Evolutionary conservation across 768 basidiomycete species (phyloP).

Genomic region (Ramaria sp.): DNA sequence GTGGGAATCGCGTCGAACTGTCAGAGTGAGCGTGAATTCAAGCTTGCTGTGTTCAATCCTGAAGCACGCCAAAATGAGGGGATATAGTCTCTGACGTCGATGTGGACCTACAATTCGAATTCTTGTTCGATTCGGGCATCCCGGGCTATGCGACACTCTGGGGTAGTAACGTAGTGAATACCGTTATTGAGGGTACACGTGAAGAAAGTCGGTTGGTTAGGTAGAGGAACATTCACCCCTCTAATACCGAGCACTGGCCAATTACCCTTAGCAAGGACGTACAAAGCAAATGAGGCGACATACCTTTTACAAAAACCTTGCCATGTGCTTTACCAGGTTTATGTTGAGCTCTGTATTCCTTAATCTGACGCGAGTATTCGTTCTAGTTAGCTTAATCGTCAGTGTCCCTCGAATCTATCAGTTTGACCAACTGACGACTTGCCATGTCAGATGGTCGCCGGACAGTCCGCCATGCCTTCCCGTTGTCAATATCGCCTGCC

Average conservation of each 20-base stretch:
- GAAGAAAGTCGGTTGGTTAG: conserved; percentile 59
- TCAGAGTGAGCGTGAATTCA: conserved; percentile 86
- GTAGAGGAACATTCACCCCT: conserved; percentile 67
- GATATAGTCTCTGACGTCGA: neutral
- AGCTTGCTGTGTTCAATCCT: conserved; percentile 92
- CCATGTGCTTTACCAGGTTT: conserved; percentile 74
- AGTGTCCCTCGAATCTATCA: neutral
- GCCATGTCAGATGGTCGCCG: conserved; percentile 94
- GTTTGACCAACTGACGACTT: conserved; percentile 11
- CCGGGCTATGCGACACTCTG: conserved; percentile 49
- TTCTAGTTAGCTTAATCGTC: conserved; percentile 42
- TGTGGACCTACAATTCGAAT: conserved; percentile 67
- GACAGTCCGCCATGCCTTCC: conserved; percentile 78
- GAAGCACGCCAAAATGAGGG: neutral
- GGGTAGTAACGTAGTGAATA: conserved; percentile 90
- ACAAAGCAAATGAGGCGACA: conserved; percentile 12
- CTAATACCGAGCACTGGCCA: conserved; percentile 63
- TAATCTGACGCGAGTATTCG: conserved; percentile 87
- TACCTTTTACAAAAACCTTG: conserved; percentile 91
- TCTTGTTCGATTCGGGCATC: conserved; percentile 74
- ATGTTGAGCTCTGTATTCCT: conserved; percentile 67
- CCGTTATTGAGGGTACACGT: conserved; percentile 93
- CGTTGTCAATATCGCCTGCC: conserved; percentile 75
- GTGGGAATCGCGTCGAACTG: conserved; percentile 79
- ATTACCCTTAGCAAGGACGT: conserved; percentile 9